A percentile compares a stretch with the other conserved stretches of the same genome.
Conservation (phyloP, 495 filamentous ascomycete genomes). For the Podospora appendiculata region DNA sequence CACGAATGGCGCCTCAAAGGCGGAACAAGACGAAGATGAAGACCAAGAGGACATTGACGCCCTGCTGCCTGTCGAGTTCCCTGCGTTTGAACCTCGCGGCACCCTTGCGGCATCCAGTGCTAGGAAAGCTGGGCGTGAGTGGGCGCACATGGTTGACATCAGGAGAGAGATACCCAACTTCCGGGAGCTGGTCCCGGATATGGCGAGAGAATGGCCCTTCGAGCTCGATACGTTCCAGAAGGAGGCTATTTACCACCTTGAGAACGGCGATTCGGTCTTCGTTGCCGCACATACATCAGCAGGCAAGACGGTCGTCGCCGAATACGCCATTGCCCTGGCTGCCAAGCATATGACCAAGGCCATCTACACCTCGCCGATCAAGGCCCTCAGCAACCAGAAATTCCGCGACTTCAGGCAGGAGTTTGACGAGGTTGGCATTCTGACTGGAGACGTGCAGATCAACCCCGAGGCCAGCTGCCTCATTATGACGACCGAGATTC, state of each 20-base stretch:
- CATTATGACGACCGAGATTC: conserved; percentile 98
- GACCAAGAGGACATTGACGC: conserved; percentile 77
- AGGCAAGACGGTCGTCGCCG: conserved; percentile 95
- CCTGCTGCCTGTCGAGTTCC: conserved; percentile 87
- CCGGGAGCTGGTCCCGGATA: conserved; percentile 83
- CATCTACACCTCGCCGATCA: conserved; percentile 98
- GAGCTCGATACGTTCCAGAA: conserved; percentile 98
- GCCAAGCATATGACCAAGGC: conserved; percentile 98
- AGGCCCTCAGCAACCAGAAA: conserved; percentile 97
- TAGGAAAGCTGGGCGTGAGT: conserved; percentile 72
- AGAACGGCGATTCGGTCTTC: conserved; percentile 94
- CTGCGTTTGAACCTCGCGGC: conserved; percentile 78
- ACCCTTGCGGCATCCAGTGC: conserved; percentile 62
- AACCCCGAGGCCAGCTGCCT: conserved; percentile 95
- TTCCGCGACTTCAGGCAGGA: conserved; percentile 85
- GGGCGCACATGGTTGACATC: conserved; percentile 97
- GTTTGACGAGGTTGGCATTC: conserved; percentile 93
- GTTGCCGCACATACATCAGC: conserved; percentile 98
- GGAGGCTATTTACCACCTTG: conserved; percentile 94
- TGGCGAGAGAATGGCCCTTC: conserved; percentile 94
- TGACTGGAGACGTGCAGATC: conserved; percentile 97
- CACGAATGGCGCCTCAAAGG: conserved; percentile 16
- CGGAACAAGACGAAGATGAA: conserved; percentile 28
- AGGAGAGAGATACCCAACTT: conserved; percentile 89
- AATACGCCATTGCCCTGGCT: conserved; percentile 94